Conservation (phyloP, 2,329 filamentous ascomycete genomes). For the Talaromyces sp. region DNA sequence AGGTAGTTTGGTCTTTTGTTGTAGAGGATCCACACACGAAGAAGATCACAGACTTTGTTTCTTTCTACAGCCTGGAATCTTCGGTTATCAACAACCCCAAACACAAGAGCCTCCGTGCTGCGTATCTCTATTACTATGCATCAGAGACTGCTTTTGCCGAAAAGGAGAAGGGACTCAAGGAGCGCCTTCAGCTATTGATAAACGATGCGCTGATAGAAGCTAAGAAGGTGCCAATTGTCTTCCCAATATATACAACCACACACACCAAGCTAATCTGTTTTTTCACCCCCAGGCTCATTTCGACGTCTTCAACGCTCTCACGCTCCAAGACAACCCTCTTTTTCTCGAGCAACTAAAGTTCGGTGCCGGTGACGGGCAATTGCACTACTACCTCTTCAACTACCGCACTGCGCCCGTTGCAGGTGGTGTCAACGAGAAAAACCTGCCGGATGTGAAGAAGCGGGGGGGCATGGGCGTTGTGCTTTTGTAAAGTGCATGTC, state of each 20-base stretch:
- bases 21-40: constrained; percentile 67
- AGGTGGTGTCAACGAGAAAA: constrained; percentile 76
- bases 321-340: constrained; percentile 85
- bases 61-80: constrained; percentile 92
- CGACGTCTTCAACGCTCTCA: constrained; percentile 95
- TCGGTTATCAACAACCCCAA: constrained; percentile 79
- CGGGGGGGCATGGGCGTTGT: constrained; percentile 87
- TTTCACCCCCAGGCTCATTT: constrained; percentile 62
- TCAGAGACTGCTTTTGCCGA: constrained; percentile 66
- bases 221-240: constrained; percentile 54
- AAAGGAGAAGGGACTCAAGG: constrained; percentile 58
- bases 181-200: constrained; percentile 73
- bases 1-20: constrained; percentile 91
- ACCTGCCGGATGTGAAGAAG: constrained; percentile 68
- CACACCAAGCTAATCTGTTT: not conserved
- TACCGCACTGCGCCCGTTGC: constrained; percentile 82
- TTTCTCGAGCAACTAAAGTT: constrained; percentile 95
- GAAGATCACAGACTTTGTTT: constrained; percentile 93
- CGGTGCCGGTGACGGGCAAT: constrained; percentile 84
- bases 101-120: constrained; percentile 75
- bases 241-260: not conserved
- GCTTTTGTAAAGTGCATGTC: constrained; percentile 54
- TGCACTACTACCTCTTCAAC: constrained; percentile 98
- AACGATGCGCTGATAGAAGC: constrained; percentile 83
- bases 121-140: constrained; percentile 97